Conservation (phyloP, 768 basidiomycete species). For the Lyophyllum semitale region DNA sequence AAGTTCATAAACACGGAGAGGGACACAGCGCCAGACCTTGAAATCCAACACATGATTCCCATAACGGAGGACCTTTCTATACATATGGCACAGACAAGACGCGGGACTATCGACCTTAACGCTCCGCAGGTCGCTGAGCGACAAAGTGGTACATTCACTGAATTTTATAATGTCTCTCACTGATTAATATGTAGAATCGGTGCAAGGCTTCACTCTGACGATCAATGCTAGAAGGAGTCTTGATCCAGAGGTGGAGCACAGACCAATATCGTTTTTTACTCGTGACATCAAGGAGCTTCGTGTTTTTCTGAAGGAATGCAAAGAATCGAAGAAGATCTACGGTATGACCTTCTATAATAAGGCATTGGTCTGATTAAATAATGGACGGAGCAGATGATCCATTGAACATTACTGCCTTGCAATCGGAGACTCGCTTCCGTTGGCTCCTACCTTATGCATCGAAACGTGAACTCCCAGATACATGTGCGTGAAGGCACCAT, state of each 20-base stretch:
- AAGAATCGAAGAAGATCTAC: slow-evolving; percentile 50
- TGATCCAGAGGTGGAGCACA: slow-evolving; percentile 14
- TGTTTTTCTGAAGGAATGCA: slow-evolving; percentile 54
- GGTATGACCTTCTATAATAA: too few species aligned
- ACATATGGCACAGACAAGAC: slow-evolving; percentile 55
- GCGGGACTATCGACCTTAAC: slow-evolving; percentile 36
- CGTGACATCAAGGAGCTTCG: slow-evolving; percentile 49
- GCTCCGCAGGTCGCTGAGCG: slow-evolving; percentile 10
- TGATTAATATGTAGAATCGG: neutral
- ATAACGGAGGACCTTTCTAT: slow-evolving; percentile 57
- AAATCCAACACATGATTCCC: slow-evolving; percentile 55
- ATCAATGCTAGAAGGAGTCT: slow-evolving; percentile 45
- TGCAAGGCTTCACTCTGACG: slow-evolving; percentile 54
- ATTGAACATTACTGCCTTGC: slow-evolving; percentile 25
- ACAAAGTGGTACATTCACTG: neutral
- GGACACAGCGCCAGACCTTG: slow-evolving; percentile 32
- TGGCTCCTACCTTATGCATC: slow-evolving; percentile 49
- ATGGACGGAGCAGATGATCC: slow-evolving; percentile 25
- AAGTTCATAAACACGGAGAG: slow-evolving; percentile 32
- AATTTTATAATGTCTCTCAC: neutral
- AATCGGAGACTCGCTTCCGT: slow-evolving; percentile 37
- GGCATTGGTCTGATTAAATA: too few species aligned
- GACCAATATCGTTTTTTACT: slow-evolving; percentile 47
- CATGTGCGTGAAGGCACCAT: slow-evolving; percentile 7
- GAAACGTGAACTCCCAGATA: slow-evolving; percentile 12